phyloP scores from a whole-genome alignment of 2,329 filamentous ascomycete genomes.

The Pyricularia sp. region DNA sequence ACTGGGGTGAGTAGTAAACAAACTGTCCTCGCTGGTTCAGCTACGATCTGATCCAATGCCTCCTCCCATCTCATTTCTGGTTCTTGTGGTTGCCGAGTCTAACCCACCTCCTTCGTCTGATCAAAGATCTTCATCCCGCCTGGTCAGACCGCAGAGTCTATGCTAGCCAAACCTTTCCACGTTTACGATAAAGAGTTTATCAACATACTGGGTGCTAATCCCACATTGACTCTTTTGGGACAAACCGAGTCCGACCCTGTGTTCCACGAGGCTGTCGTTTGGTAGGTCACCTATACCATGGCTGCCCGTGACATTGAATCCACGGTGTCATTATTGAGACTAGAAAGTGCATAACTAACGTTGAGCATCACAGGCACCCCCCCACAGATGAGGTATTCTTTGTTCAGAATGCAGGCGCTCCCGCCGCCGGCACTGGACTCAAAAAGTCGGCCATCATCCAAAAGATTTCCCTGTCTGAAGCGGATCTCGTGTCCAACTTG shows the following conservation, averaged over 20 bases:
- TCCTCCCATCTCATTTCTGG: no score
- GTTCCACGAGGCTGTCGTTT: conserved; percentile 48
- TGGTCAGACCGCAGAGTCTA: conserved; percentile 25
- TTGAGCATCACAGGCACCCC: conserved; percentile 15
- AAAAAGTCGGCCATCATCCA: conserved; percentile 40
- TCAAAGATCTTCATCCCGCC: conserved; percentile 30
- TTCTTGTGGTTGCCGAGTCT: background rate
- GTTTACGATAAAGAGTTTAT: conserved; percentile 42
- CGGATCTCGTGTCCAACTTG: conserved; percentile 25
- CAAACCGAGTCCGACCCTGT: conserved; percentile 32
- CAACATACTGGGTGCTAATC: conserved; percentile 36
- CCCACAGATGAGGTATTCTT: conserved; percentile 44
- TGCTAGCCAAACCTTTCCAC: conserved; percentile 32
- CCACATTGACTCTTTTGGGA: conserved; percentile 39
- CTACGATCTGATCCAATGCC: background rate
- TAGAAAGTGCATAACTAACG: background rate
- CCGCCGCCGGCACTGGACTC: conserved; percentile 36
- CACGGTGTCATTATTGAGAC: background rate
- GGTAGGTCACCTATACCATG: conserved; percentile 21
- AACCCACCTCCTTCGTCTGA: background rate
- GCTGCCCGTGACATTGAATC: conserved; percentile 8
- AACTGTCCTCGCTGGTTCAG: background rate
- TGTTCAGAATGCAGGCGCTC: conserved; percentile 39
- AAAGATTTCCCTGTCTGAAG: conserved; percentile 37
- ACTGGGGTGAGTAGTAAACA: conserved; percentile 24